Evolutionary conservation across 345 rosid genomes (phyloP), one percentile per base, ranked within the genome.

Genomic region (Populus nigra): DNA sequence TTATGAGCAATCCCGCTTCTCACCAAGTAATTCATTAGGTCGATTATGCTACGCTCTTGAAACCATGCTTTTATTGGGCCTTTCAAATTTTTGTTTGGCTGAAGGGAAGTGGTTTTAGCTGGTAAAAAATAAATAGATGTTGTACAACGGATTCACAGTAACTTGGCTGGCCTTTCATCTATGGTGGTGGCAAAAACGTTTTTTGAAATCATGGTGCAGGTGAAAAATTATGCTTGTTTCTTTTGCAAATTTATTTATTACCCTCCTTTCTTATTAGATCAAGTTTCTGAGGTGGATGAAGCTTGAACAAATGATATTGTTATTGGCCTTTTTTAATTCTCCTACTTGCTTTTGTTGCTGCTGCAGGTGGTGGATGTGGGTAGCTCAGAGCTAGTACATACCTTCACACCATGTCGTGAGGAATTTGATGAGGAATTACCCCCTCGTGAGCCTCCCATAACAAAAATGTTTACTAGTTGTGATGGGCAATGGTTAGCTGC

Each of bases 401-500:
- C 90, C 50, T 93, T 91, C 79, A 87, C 87, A 68, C 97, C 94
- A 59, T 81, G 86, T 67, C 82, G 84, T 35, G 88, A 88, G 72
- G 90, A 84, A 85, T 77, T 81, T 67, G 87, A 87, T 38, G 82
- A 82, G 45, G 85, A 86, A 62, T 81, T 81, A 50, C 80, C 85
- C 36, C 90, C 91, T 20, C 82, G 59, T 68, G 98, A 93, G 84
- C 93, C 93, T 74, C 97, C 98, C 12, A 91, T 95, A 78, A 95
- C 97, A 75, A 95, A 88, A 86, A 81, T 95, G 94, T 90, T 86
- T 76, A 84, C 94, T 20, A 95, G 99, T 83, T 83, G 87, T 73
- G 97, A 92, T 88, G 94, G 91, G 79, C 97, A 90, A 82, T 95
- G 99, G 98, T 83, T 95, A 72, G 94, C 98, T 47, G 98, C 99